These are phyloP conservation scores for Colletotrichum cordylinicola DNA, from an alignment of 2,329 filamentous ascomycete species.

Conservation along the genomic window DNA sequence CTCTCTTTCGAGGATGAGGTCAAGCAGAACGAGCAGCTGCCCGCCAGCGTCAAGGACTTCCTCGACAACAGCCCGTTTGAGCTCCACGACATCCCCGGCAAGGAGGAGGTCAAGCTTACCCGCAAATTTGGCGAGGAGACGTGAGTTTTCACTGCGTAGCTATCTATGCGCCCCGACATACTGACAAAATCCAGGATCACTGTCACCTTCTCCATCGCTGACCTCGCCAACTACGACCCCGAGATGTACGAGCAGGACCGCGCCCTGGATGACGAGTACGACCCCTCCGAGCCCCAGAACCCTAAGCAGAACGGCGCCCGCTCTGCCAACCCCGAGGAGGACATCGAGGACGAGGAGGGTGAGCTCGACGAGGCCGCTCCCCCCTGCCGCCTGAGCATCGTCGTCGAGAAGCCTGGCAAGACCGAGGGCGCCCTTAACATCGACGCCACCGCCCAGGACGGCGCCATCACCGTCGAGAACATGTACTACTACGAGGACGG, in stretches of 20 bases:
- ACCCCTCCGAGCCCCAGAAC: conserved; percentile 50
- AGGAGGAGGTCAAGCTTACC: conserved; percentile 86
- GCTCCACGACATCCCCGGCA: conserved; percentile 80
- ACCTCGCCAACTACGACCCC: conserved; percentile 72
- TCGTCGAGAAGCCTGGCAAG: conserved; percentile 85
- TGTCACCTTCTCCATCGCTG: conserved; percentile 83
- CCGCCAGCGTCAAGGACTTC: conserved; percentile 85
- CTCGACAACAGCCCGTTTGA: conserved; percentile 85
- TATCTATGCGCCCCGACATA: background rate
- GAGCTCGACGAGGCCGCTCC: conserved; percentile 63
- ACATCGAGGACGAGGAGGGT: conserved; percentile 55
- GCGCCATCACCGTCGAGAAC: conserved; percentile 86
- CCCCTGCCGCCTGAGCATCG: conserved; percentile 83
- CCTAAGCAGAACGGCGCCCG: conserved; percentile 60
- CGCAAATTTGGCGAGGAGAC: conserved; percentile 88
- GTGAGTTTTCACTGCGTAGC: conserved; percentile 53
- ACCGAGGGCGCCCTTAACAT: conserved; percentile 77
- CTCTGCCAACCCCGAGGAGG: conserved; percentile 59
- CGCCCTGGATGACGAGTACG: conserved; percentile 58
- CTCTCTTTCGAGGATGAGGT: conserved; percentile 84
- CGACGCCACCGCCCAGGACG: conserved; percentile 85
- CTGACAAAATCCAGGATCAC: conserved; percentile 61
- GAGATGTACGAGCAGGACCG: conserved; percentile 63
- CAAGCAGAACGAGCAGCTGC: conserved; percentile 73
- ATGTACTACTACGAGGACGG: conserved; percentile 85